Percentiles rank a stretch among this genome's conserved stretches.
Evolutionary conservation across 306 rosid genomes (phyloP).

Genomic region (Styphnolobium japonicum): DNA sequence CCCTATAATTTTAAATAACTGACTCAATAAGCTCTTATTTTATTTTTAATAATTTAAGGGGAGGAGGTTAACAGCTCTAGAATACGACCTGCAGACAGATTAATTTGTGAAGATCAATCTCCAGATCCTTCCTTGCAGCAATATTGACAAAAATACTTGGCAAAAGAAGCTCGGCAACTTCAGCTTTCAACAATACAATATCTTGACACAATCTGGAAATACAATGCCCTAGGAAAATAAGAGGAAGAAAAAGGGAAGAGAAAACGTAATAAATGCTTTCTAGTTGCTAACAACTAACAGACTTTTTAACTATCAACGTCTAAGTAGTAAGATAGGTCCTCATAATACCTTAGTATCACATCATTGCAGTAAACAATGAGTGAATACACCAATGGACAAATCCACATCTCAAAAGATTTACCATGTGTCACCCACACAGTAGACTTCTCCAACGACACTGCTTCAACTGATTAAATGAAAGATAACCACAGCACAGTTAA

Average conservation of each 20-base stretch:
- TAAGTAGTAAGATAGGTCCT: neutral
- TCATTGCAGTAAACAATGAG: slow-evolving; percentile 71
- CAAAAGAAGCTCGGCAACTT: slow-evolving; percentile 83
- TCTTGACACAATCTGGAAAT: slow-evolving; percentile 84
- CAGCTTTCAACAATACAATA: slow-evolving; percentile 70
- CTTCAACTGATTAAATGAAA: slow-evolving; percentile 56
- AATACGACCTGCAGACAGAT: slow-evolving; percentile 65
- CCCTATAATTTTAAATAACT: neutral
- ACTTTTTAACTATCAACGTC: neutral
- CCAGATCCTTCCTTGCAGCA: slow-evolving; percentile 72
- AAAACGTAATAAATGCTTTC: neutral
- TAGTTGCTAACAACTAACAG: slow-evolving; percentile 3
- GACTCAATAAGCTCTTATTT: neutral
- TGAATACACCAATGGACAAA: slow-evolving; percentile 74
- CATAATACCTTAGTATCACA: slow-evolving; percentile 67
- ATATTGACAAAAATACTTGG: slow-evolving; percentile 76
- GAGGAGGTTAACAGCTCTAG: slow-evolving; percentile 6
- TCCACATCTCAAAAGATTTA: slow-evolving; percentile 82
- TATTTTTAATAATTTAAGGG: neutral
- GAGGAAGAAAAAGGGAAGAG: neutral
- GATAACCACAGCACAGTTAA: neutral
- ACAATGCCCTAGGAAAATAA: slow-evolving; percentile 23
- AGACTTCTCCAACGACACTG: slow-evolving; percentile 60
- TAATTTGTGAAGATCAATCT: slow-evolving; percentile 59
- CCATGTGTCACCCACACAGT: slow-evolving; percentile 64